Evolutionary conservation across 1,284 basidiomycete species (phyloP).

Genomic region (Cryptococcus sp.): DNA sequence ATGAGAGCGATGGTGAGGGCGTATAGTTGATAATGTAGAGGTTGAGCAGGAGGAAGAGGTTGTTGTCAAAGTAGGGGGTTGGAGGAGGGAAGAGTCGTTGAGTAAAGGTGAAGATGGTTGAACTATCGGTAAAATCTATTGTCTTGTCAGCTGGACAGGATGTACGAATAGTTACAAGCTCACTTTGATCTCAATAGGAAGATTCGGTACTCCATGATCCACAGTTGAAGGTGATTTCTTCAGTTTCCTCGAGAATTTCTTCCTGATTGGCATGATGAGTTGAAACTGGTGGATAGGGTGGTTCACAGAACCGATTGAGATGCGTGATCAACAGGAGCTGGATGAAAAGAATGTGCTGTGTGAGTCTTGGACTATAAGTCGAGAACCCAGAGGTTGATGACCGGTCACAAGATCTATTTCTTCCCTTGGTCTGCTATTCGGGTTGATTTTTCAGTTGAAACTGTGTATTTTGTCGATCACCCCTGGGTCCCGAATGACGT

Average conservation of each 20-base stretch:
- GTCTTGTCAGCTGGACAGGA: background rate
- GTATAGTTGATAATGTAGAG: background rate
- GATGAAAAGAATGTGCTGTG: background rate
- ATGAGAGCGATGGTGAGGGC: conserved; percentile 5
- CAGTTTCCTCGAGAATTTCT: conserved; percentile 1
- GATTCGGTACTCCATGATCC: background rate
- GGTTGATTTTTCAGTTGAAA: background rate
- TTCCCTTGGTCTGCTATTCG: background rate
- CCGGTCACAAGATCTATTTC: background rate
- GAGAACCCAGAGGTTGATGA: background rate
- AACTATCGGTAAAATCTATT: conserved; percentile 2
- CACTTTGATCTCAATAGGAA: background rate
- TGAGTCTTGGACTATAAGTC: background rate
- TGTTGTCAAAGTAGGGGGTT: background rate
- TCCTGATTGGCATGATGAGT: background rate
- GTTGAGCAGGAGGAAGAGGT: background rate
- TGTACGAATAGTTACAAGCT: background rate
- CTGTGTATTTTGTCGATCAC: background rate
- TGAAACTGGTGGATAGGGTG: background rate
- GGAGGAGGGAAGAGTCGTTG: background rate
- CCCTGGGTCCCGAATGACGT: background rate
- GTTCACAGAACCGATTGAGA: no score
- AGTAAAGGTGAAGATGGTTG: background rate
- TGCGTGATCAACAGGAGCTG: background rate
- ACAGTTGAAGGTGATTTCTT: background rate